A percentile compares a stretch with the other conserved stretches of the same genome.
phyloP scores from a whole-genome alignment of 2,329 filamentous ascomycete species.

The Verticillium tricorpus region DNA sequence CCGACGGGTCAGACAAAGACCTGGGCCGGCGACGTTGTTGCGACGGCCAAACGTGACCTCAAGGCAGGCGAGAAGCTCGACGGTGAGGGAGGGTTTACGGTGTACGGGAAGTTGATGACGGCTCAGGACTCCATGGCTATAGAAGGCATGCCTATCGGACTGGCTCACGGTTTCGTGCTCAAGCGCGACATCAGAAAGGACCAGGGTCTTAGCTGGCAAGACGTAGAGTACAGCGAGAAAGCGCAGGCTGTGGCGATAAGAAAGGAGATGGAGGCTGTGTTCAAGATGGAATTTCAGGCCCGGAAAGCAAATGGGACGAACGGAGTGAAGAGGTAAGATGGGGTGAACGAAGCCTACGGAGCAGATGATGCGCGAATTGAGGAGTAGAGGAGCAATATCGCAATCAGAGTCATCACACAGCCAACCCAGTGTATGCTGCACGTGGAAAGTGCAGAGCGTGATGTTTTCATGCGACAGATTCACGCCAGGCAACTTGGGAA shows the following conservation, averaged over 20 bases:
- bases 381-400: too few species aligned
- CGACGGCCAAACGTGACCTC: constrained; percentile 40
- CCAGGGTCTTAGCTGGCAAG: constrained; percentile 35
- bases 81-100: constrained; percentile 39
- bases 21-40: constrained; percentile 39
- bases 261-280: constrained; percentile 38
- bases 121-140: constrained; percentile 33
- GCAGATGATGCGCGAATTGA: too few species aligned
- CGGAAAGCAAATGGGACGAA: constrained; percentile 13
- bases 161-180: constrained; percentile 35
- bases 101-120: constrained; percentile 37
- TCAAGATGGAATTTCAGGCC: constrained; percentile 19
- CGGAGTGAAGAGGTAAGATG: background rate
- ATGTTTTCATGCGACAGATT: background rate
- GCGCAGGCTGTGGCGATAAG: constrained; percentile 32
- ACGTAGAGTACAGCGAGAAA: constrained; percentile 36
- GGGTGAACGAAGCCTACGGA: background rate
- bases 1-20: constrained; percentile 39
- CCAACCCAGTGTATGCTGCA: background rate
- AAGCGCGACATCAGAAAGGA: constrained; percentile 36
- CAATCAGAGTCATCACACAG: too few species aligned
- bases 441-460: too few species aligned
- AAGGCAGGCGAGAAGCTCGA: constrained; percentile 44
- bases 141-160: constrained; percentile 35
- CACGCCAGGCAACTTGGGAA: background rate